Base-by-base conservation (phyloP, 2,329 filamentous ascomycete species). In the Cryoendolithus antarcticus region DNA sequence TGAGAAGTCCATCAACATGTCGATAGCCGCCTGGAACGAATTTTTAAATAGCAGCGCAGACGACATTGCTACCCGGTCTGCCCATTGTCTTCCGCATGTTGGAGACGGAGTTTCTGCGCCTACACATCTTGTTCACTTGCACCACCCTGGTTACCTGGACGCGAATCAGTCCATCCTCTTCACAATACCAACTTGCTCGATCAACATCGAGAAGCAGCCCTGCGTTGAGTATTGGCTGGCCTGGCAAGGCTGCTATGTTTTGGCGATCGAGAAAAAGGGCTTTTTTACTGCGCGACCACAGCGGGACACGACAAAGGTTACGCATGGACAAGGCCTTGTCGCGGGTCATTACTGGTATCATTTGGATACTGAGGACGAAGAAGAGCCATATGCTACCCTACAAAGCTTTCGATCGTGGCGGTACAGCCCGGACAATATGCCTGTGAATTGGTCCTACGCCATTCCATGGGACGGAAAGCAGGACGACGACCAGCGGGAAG, bases 331-430 rank as follows among this genome's bases (percentile, higher is more conserved):
- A 35, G 33, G 15, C 4, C 12, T 35, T n/a, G 33, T 35, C 33
- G 33, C 9, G 30, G 34, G 34, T 13, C 19, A 36, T 29, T 36
- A 36, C 10, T 36, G n/a, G 34, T 36, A 36, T 36, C 21, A 36
- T 10, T 9, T 36, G 10, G 34, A 36, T 36, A 34, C 4, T 4
- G 34, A 10, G 34, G 24, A 30, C 9, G 21, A 36, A 9, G 6
- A 36, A 10, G 15, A 12, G n/a, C 34, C 21, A 29, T 36, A 36
- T 13, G 34, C 8, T n/a, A 30, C 8, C 7, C n/a, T 30, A n/a
- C n/a, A 7, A 30, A 30, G 32, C 32, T 34, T 34, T 9, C 32
- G 32, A 9, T 3, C 32, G 24, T 34, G 12, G 32, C 32, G 32
- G 8, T 34, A 34, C 13, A 34, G 8, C 32, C 32, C 32, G 8